phyloP scores from a whole-genome alignment of 306 rosid species.

The Ochetophila trinervis region DNA sequence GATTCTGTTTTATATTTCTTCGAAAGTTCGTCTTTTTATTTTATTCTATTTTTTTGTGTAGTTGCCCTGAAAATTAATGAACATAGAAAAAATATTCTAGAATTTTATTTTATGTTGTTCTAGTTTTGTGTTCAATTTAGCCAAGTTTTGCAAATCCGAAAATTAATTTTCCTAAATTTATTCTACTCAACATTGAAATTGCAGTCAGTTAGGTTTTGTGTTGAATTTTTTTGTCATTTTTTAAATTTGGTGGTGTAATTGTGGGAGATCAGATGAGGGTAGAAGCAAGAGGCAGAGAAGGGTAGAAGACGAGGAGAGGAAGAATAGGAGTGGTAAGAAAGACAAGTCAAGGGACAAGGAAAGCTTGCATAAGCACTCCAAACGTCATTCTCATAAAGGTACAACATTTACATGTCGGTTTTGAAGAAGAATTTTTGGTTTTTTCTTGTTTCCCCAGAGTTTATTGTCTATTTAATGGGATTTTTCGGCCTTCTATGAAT shows the following conservation, averaged over 20 bases:
- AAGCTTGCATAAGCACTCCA: slow-evolving; percentile 52
- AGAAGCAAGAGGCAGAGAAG: slow-evolving; percentile 62
- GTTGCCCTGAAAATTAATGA: too few relatives aligned
- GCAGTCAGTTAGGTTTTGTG: not conserved
- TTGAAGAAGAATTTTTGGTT: not conserved
- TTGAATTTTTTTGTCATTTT: not conserved
- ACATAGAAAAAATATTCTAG: too few relatives aligned
- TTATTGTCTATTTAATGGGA: too few relatives aligned
- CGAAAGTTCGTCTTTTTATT: too few relatives aligned
- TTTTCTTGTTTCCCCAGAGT: too few relatives aligned
- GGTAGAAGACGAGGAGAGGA: slow-evolving; percentile 56
- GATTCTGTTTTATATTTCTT: too few relatives aligned
- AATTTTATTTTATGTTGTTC: too few relatives aligned
- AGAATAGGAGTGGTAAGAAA: slow-evolving; percentile 51
- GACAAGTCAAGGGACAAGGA: slow-evolving; percentile 64
- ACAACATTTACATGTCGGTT: not conserved
- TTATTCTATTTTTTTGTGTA: too few relatives aligned
- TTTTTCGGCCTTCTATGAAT: too few relatives aligned
- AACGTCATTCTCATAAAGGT: slow-evolving; percentile 43
- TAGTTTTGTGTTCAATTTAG: too few relatives aligned
- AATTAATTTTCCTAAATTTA: not conserved
- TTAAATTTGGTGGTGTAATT: not conserved
- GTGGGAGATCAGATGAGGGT: slow-evolving; percentile 52
- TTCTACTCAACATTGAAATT: not conserved
- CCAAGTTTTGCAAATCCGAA: not conserved